Percentiles rank a stretch among this genome's conserved stretches.
These are phyloP conservation scores for Erythrobasidium yunnanense DNA, from an alignment of 768 basidiomycete genomes.

Conservation along the genomic window DNA sequence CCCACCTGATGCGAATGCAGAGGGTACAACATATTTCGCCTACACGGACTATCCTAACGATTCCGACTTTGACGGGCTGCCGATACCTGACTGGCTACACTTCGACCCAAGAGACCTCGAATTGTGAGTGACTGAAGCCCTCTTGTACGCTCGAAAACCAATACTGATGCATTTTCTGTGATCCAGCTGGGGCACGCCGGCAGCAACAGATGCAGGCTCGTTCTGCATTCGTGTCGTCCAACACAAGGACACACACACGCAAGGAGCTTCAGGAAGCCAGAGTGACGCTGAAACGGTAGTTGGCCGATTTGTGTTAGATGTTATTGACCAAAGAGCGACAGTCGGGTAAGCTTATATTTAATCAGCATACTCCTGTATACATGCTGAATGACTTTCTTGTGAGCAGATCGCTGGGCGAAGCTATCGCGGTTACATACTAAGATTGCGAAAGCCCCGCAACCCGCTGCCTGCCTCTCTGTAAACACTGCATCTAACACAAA, in stretches of 20 bases:
- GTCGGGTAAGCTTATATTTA: neutral
- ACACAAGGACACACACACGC: neutral
- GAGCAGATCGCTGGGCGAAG: conserved; percentile 14
- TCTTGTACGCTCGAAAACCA: neutral
- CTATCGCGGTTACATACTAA: conserved; percentile 17
- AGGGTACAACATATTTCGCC: conserved; percentile 25
- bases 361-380: neutral
- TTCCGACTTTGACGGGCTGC: neutral
- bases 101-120: conserved; percentile 33
- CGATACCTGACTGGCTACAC: conserved; percentile 32
- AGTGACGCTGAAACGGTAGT: conserved; percentile 21
- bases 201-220: conserved; percentile 19
- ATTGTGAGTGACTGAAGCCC: too few relatives aligned
- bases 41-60: conserved; percentile 17
- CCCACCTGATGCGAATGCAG: conserved; percentile 31
- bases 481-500: too few relatives aligned
- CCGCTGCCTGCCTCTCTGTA: too few relatives aligned
- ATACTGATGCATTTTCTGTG: neutral
- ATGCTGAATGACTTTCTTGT: neutral
- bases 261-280: neutral
- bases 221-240: conserved; percentile 13
- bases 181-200: conserved; percentile 24
- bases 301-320: conserved; percentile 26
- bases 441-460: neutral
- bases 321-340: conserved; percentile 23